Conservation (phyloP, 2,329 filamentous ascomycete species). For the Simplicillium aogashimaense region DNA sequence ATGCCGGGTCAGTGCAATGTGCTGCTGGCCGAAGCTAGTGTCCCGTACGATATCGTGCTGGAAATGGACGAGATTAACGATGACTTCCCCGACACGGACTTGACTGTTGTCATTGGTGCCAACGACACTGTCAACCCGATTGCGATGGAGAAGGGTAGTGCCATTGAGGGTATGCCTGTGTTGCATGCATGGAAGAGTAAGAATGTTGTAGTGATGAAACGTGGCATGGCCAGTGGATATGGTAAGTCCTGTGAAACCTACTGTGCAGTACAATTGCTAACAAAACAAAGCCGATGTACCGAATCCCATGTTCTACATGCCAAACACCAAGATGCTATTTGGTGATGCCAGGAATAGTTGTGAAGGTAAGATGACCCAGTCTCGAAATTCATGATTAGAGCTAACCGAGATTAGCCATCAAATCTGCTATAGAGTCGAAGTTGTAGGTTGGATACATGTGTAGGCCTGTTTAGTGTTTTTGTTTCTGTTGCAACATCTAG, state of each 20-base stretch:
- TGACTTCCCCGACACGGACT: conserved; percentile 75
- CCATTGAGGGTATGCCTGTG: conserved; percentile 89
- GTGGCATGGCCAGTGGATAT: conserved; percentile 80
- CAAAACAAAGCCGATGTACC: conserved; percentile 61
- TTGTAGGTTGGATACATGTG: conserved; percentile 3
- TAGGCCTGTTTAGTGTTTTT: background rate
- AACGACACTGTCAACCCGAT: conserved; percentile 93
- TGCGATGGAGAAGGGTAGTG: conserved; percentile 69
- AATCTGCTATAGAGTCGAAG: conserved; percentile 25
- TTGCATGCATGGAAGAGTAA: conserved; percentile 91
- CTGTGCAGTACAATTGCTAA: conserved; percentile 8
- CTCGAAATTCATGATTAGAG: no score
- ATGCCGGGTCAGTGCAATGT: conserved; percentile 96
- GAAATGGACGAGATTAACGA: conserved; percentile 98
- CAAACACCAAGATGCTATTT: conserved; percentile 82
- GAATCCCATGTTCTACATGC: conserved; percentile 92
- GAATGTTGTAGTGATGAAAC: conserved; percentile 88
- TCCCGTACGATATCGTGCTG: conserved; percentile 84
- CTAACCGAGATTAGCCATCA: conserved; percentile 22
- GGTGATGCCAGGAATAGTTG: conserved; percentile 79
- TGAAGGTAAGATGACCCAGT: conserved; percentile 47
- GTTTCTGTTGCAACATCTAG: background rate
- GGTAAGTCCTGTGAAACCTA: conserved; percentile 40
- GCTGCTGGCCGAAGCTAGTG: conserved; percentile 74
- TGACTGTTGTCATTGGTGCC: conserved; percentile 81